Base-by-base conservation (phyloP, 2,329 filamentous ascomycete genomes). In the Lachnellula arida region DNA sequence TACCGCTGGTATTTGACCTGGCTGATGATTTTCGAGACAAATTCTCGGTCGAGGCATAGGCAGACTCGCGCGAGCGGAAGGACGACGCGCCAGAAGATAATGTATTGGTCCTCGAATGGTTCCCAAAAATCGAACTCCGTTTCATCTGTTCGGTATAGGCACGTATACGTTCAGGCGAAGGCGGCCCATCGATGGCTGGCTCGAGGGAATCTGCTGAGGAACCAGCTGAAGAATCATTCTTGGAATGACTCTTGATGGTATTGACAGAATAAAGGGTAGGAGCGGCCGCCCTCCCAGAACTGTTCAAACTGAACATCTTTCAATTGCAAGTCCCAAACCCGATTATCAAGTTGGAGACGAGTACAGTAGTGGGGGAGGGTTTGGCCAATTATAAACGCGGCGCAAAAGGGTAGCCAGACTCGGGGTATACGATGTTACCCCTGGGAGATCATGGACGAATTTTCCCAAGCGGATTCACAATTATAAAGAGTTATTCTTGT, bases 121-220 rank as follows among this genome's bases (percentile, higher is more conserved):
- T 78, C 11, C 78, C 76, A 57, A 70, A 68, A 53, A 75, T 72
- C 23, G 81, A 80, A 23, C 76, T 74, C 65, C 76, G 75, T 68
- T 78, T 82, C 76, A 83, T 78, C 70, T 84, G 79, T 67, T 79
- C 78, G 68, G 75, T 83, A 51, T 84, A 73, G 56, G 80, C 80
- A 61, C 82, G 78, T 63, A 84, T 76, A 59, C 76, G 77, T 64
- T 82, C 78, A 28, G 83, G 81, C 35, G 82, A 86, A 0, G 82
- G 81, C 42, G 82, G 82, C 17, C 80, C 80, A 63, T 86, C 81
- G 54, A 85, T 71, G 58, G 82, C 77, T 49, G 82, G 81, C 56
- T 79, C 81, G 55, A 86, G 70, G 53, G 81, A 73, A 56, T 80
- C 76, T 57, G 72, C 43, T 34, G 61, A 61, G 35, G 61, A 56